Base-by-base conservation (phyloP, 257 asterid species). In the Thymus mandschuricus region DNA sequence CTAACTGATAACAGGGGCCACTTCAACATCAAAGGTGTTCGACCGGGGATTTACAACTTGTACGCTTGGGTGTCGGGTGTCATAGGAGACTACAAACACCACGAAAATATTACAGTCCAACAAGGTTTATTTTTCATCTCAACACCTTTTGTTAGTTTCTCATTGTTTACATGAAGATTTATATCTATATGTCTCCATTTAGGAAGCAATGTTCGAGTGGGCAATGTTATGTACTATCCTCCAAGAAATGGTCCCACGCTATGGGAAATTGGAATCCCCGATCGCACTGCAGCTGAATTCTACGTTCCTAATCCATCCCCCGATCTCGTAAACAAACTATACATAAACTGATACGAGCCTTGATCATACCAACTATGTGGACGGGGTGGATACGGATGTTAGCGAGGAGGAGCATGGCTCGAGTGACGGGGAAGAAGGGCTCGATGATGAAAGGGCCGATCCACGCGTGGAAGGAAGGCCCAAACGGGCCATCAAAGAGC, bases 231-330 rank as follows among this genome's bases (percentile, higher is more conserved):
- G 29, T 86, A 76, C 34, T 13, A 64, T 13, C 86, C 92, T 44
- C 92, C 89, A 34, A 80, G 92, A 78, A 65, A 76, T 4, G 92
- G 92, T 2, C 89, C 92, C 1, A 86, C 92, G 2, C 60, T 85
- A 1, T 87, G 92, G 92, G 92, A 87, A 81, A 87, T 87, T 10
- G 92, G 92, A 52, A 79, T 82, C 70, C 88, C 92, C 1, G 92
- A 87, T 71, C 86, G 92, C 0, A 66, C 77, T 28, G 87, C 92
- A 38, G 88, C 88, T 10, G 92, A 87, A 38, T 87, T 87, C 65
- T 85, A 43, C 73, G 57, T 87, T 1, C 92, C 92, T 27, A 87
- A 87, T 76, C 87, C 90, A 1, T 11, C 35, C 34, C 90, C 88
- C 0, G 46, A 44, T 65, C 80, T 81, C 13, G 74, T 48, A 9